Evolutionary conservation across 257 asterid genomes (phyloP), one percentile per base, ranked within the genome.

Genomic region (Penstemon davidsonii): DNA sequence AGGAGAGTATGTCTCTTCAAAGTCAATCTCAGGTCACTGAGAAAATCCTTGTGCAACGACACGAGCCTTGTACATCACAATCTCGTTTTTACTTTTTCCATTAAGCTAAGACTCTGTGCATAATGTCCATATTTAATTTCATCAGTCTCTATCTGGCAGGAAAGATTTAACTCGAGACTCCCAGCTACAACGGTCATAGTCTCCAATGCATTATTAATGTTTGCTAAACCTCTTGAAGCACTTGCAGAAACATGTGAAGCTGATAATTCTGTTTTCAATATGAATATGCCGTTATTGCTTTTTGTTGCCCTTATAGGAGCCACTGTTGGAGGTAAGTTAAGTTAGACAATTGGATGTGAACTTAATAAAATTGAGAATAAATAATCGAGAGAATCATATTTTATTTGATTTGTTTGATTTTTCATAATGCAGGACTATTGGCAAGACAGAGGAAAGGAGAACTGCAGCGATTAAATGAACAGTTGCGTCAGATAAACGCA

Each of bases 361-460:
- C 68, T 12, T 6, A 38, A 19, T 6, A 5, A 7, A 3, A n/a
- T 6, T 19, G 40, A 44, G 50, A 15, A 25, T 46, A 6, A 15
- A 25, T 42, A 57, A 13, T 25, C 13, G 53, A 44, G 54, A 25
- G 33, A 25, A 0, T 25, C 33, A 25, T 25, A 25, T 25, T 25
- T 25, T 25, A 15, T 73, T 60, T 65, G 13, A 45, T 59, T 52
- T 47, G 10, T 18, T 13, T 45, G 49, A 61, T 43, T 4, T 66
- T 47, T 62, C 43, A 64, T 25, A 7, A 64, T 78, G 56, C 71
- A 94, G 99, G 99, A 65, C 84, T 94, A 38, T 90, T 91, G 68
- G 99, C 99, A 11, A 85, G 99, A 52, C 96, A 91, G 78, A 84
- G 99, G 79, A 89, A 70, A 81, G 96, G 86, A 66, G 99, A 94